Conservation (phyloP, 176 grass and related monocot genomes). For the Hordeum vulgare region DNA sequence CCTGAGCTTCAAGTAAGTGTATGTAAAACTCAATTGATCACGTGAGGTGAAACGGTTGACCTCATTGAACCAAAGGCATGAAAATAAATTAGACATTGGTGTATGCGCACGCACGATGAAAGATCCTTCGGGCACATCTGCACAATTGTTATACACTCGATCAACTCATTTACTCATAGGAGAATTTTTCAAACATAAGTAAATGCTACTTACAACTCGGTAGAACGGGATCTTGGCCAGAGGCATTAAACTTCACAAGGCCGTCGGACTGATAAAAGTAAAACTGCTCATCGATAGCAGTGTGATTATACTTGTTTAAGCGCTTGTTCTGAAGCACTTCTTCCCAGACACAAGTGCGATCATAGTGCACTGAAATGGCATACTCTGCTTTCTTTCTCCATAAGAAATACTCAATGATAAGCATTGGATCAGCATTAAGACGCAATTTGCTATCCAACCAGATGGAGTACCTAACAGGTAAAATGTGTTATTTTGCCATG, state of each 20-base stretch:
- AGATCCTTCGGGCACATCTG: conserved; percentile 97
- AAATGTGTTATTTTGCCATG: conserved; percentile 7
- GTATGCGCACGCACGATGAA: conserved; percentile 87
- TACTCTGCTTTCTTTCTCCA: conserved; percentile 89
- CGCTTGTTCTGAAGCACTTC: conserved; percentile 91
- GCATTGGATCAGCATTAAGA: conserved; percentile 79
- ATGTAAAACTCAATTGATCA: conserved; percentile 88
- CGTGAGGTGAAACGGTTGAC: conserved; percentile 72
- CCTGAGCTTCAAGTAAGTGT: conserved; percentile 86
- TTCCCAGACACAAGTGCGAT: conserved; percentile 84
- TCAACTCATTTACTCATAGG: conserved; percentile 5
- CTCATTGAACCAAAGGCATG: conserved; percentile 96
- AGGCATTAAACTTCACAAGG: conserved; percentile 67
- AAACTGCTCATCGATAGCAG: conserved; percentile 84
- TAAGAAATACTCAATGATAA: conserved; percentile 84
- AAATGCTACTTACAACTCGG: conserved; percentile 67
- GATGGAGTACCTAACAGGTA: conserved; percentile 70
- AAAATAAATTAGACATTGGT: conserved; percentile 94
- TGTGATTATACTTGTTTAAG: conserved; percentile 85
- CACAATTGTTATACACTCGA: conserved; percentile 16
- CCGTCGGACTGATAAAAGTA: conserved; percentile 83
- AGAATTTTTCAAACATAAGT: conserved; percentile 8
- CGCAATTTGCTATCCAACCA: conserved; percentile 96
- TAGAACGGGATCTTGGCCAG: conserved; percentile 46
- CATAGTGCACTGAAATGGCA: conserved; percentile 88